Percentiles rank a stretch among this genome's conserved stretches.
These are phyloP conservation scores for Silybum marianum DNA, from an alignment of 129 eudicot species.

Conservation along the genomic window DNA sequence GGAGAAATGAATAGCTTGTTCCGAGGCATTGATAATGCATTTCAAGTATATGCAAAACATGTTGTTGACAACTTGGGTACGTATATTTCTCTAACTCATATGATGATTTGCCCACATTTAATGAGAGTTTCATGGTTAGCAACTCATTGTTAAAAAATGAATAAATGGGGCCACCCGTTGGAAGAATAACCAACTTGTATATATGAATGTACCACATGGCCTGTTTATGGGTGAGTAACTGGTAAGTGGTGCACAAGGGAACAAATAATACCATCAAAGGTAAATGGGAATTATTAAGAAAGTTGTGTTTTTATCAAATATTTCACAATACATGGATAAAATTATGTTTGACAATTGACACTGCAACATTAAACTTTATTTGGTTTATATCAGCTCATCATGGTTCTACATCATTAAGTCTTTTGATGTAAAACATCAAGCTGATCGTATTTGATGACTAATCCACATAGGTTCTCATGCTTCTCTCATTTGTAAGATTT, in stretches of 20 bases:
- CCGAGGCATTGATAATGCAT: conserved; percentile 98
- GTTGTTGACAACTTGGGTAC: conserved; percentile 84
- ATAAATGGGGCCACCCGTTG: background rate
- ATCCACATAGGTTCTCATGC: background rate
- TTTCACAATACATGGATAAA: background rate
- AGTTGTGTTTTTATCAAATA: background rate
- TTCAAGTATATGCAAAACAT: conserved; percentile 86
- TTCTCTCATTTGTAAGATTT: background rate
- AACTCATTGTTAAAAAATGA: background rate
- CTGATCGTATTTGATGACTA: background rate
- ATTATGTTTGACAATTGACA: background rate
- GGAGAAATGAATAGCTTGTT: conserved; percentile 86
- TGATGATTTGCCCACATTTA: background rate
- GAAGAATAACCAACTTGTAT: background rate
- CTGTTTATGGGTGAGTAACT: background rate
- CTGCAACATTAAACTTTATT: background rate
- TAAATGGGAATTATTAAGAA: background rate
- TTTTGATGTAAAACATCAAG: background rate
- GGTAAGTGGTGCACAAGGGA: background rate
- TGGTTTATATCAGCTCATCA: background rate
- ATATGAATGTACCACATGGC: background rate
- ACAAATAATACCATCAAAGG: background rate
- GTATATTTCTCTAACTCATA: conserved; percentile 1
- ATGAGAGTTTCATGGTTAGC: background rate
- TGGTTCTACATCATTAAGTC: background rate